A percentile compares a stretch with the other conserved stretches of the same genome.
phyloP scores from a whole-genome alignment of 495 filamentous ascomycete genomes.

The Penicillium salamii region DNA sequence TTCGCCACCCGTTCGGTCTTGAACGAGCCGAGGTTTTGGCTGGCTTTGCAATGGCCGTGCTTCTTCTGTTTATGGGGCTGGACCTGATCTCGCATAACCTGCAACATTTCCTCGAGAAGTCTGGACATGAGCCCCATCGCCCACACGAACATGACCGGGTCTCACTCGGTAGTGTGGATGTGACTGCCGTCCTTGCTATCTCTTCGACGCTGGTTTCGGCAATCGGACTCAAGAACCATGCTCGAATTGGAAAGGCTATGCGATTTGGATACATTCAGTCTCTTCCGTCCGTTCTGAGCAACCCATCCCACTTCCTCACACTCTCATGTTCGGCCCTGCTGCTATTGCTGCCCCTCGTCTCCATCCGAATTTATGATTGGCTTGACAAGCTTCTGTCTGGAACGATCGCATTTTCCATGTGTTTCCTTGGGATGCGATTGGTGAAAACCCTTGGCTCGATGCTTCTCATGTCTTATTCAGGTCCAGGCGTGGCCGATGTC shows the following conservation, averaged over 20 bases:
- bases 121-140: slow-evolving; percentile 67
- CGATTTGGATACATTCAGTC: slow-evolving; percentile 79
- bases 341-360: slow-evolving; percentile 78
- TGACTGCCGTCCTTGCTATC: slow-evolving; percentile 85
- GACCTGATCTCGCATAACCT: slow-evolving; percentile 91
- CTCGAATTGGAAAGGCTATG: slow-evolving; percentile 82
- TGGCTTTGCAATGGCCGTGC: slow-evolving; percentile 94
- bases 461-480: slow-evolving; percentile 88
- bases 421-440: slow-evolving; percentile 74
- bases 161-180: slow-evolving; percentile 70
- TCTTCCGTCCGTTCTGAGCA: slow-evolving; percentile 76
- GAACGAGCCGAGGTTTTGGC: slow-evolving; percentile 91
- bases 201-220: slow-evolving; percentile 82
- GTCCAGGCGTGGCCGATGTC: slow-evolving; percentile 66
- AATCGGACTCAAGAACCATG: slow-evolving; percentile 84
- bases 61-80: slow-evolving; percentile 93
- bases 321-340: slow-evolving; percentile 78
- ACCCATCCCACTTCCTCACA: slow-evolving; percentile 92
- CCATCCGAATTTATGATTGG: slow-evolving; percentile 68
- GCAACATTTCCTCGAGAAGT: slow-evolving; percentile 76
- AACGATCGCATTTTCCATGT: slow-evolving; percentile 81
- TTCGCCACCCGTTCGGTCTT: slow-evolving; percentile 90
- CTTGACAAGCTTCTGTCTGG: slow-evolving; percentile 79
- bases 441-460: slow-evolving; percentile 84
- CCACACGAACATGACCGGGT: slow-evolving; percentile 65